Evolutionary conservation across 2,329 filamentous ascomycete genomes (phyloP), one percentile per base, ranked within the genome.

Genomic region (Rhexocercosporidium sp.): DNA sequence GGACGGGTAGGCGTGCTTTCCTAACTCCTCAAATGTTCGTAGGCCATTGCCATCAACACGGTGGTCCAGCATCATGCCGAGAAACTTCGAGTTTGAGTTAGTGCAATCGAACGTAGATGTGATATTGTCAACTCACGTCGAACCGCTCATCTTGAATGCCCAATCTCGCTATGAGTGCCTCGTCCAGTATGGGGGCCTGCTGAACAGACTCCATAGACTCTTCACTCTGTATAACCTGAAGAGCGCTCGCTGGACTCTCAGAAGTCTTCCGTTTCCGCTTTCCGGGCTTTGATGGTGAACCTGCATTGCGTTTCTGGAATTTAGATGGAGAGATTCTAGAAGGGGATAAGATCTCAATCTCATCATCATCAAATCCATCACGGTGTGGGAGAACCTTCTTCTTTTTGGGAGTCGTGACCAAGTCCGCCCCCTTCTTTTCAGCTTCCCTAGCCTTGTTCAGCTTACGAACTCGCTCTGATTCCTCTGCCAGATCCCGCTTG

Each of bases 321-420:
- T 75, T 77, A n/a, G 81, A 84, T 1, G 84, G 84, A 4, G 83
- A 85, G 0, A 80, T 77, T 81, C 67, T 75, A 31, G 82, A 84
- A 1, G 84, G 83, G 3, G 83, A 85, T 1, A 80, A 72, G 67
- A 81, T 75, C 66, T 83, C 72, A 46, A 87, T 80, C 71, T 87
- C 83, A 62, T 83, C 81, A 51, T 78, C 76, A 62, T 94, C 91
- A 73, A 96, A 96, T 0, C 92, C 92, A 78, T 96, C 92, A 1
- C 90, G 85, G 59, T 91, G 81, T 1, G 85, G 82, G 79, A 86
- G 86, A 0, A 81, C 79, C 76, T 85, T 88, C 31, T 83, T 84
- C 76, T 87, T 90, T 74, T 84, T 92, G 2, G 90, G 89, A 0
- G 91, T 92, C 0, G 82, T 84, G 34, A 49, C 29, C 0, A 79